Conservation (phyloP, 345 rosid species). For the Streptanthus diversifolius region DNA sequence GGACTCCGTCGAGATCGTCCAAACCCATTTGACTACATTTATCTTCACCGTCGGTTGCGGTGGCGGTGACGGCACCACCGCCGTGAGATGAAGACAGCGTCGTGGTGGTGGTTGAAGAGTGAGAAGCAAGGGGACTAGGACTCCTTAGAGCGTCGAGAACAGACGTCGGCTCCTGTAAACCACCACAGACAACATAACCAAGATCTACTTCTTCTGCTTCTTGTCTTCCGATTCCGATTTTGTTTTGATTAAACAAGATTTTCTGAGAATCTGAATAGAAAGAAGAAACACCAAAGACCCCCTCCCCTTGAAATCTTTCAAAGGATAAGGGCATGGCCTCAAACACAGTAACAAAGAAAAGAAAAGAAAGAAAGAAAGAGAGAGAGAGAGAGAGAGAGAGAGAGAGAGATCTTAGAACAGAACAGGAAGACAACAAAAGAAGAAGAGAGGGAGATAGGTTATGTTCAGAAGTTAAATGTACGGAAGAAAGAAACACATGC, state of each 20-base stretch:
- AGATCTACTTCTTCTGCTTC: conserved; percentile 16
- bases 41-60: conserved; percentile 25
- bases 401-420: conserved; percentile 30
- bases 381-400: background rate
- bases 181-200: conserved; percentile 42
- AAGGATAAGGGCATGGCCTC: conserved; percentile 90
- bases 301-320: conserved; percentile 90
- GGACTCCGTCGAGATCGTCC: conserved; percentile 64
- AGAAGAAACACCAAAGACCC: conserved; percentile 53
- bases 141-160: conserved; percentile 56
- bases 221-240: background rate
- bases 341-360: background rate
- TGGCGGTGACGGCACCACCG: conserved; percentile 29
- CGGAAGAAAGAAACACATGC: conserved; percentile 38
- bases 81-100: conserved; percentile 77
- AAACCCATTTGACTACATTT: conserved; percentile 57
- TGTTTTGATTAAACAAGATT: conserved; percentile 15
- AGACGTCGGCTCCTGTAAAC: conserved; percentile 54
- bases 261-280: conserved; percentile 32
- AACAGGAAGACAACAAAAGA: conserved; percentile 31
- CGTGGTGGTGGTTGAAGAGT: conserved; percentile 40
- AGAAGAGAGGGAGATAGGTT: conserved; percentile 17
- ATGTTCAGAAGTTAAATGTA: conserved; percentile 23
- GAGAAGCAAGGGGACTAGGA: conserved; percentile 56
- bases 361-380: background rate